Evolutionary conservation across 2,329 filamentous ascomycete species (phyloP).

Genomic region (Aureobasidium subglaciale): DNA sequence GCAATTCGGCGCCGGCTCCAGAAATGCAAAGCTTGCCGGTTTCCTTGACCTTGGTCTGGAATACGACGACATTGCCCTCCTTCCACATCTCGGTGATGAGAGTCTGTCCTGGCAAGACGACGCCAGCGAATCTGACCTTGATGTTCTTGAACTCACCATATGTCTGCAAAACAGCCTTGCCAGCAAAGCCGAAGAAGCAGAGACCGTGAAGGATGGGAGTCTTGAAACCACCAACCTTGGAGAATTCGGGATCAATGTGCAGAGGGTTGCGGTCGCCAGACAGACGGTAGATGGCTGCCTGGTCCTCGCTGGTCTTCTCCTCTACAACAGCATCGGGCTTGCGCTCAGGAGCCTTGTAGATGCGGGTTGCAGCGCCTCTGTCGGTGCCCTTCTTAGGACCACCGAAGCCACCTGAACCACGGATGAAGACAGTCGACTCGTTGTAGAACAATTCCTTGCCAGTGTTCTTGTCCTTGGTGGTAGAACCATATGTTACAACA

Average conservation of each 20-base stretch:
- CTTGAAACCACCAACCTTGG: conserved; percentile 92
- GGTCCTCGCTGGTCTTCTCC: conserved; percentile 78
- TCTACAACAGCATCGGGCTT: conserved; percentile 75
- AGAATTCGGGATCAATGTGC: conserved; percentile 90
- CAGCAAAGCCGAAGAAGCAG: conserved; percentile 85
- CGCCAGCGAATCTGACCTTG: conserved; percentile 85
- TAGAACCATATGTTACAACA: conserved; percentile 70
- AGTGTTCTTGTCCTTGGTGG: conserved; percentile 75
- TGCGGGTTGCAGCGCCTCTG: conserved; percentile 70
- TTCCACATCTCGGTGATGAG: conserved; percentile 92
- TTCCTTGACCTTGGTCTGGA: conserved; percentile 85
- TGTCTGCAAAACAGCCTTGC: conserved; percentile 79
- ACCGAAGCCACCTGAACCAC: conserved; percentile 84
- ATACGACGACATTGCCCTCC: conserved; percentile 69
- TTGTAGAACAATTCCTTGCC: conserved; percentile 96
- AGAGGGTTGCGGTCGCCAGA: conserved; percentile 95
- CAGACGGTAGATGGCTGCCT: conserved; percentile 87
- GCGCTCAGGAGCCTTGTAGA: conserved; percentile 71
- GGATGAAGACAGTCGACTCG: conserved; percentile 86
- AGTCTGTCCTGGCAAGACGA: conserved; percentile 82
- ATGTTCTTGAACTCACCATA: conserved; percentile 83
- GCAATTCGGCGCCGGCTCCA: conserved; percentile 70
- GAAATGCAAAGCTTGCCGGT: conserved; percentile 84
- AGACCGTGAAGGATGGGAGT: conserved; percentile 93
- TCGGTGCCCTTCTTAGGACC: conserved; percentile 71